These are phyloP conservation scores for Myxozyma neotropica DNA, from an alignment of 805 yeast genomes.

Conservation along the genomic window DNA sequence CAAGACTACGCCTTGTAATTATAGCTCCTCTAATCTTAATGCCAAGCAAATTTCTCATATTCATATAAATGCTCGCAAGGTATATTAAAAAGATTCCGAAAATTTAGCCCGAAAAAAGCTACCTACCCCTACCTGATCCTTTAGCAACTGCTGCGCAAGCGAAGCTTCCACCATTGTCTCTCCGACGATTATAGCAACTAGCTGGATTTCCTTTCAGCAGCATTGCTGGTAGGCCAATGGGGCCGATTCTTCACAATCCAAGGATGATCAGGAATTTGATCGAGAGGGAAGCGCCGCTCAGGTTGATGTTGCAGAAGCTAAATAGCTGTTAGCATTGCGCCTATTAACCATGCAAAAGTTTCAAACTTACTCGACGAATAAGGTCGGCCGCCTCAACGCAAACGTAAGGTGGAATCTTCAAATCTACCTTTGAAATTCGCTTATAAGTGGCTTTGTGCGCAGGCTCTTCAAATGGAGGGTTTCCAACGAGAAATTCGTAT, in stretches of 20 bases:
- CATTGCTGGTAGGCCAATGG: slow-evolving; percentile 52
- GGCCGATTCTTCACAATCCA: slow-evolving; percentile 75
- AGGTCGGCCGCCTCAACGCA: slow-evolving; percentile 77
- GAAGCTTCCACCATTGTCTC: not conserved
- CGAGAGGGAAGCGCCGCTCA: slow-evolving; percentile 59
- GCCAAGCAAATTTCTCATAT: not conserved
- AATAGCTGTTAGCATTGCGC: not conserved
- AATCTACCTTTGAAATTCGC: slow-evolving; percentile 75
- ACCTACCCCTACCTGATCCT: no score
- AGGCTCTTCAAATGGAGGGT: slow-evolving; percentile 91
- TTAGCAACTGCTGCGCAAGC: no score
- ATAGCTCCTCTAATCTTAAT: not conserved
- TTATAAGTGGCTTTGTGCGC: slow-evolving; percentile 72
- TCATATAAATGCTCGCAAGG: not conserved
- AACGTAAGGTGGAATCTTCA: slow-evolving; percentile 69
- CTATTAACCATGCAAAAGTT: not conserved
- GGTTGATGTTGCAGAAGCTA: slow-evolving; percentile 69
- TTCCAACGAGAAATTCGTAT: slow-evolving; percentile 83
- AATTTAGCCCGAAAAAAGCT: not conserved
- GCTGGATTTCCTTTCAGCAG: not conserved
- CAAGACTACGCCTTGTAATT: not conserved
- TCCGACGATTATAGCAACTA: not conserved
- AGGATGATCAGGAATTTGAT: slow-evolving; percentile 71
- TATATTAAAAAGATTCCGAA: not conserved
- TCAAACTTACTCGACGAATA: slow-evolving; percentile 48